These are phyloP conservation scores for Sideroxylon spinosum DNA, from an alignment of 179 eudicot species.

Conservation along the genomic window DNA sequence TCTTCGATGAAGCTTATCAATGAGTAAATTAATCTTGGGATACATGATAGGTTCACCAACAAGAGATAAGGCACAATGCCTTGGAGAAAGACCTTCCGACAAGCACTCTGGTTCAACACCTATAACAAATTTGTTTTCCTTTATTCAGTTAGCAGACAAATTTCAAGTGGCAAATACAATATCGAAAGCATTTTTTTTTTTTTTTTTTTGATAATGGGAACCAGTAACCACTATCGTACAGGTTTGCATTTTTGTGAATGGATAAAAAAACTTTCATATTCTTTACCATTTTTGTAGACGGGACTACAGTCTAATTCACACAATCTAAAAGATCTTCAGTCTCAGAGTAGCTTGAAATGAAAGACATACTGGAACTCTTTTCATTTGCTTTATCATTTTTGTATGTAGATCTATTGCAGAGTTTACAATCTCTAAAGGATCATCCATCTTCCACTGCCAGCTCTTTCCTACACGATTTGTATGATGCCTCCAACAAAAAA, in stretches of 20 bases:
- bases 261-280: background rate
- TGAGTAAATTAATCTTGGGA: conserved; percentile 81
- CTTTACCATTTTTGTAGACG: background rate
- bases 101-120: conserved; percentile 79
- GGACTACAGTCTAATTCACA: background rate
- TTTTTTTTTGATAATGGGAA: no score
- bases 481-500: conserved; percentile 99
- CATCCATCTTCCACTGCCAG: conserved; percentile 99
- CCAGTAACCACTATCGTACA: no score
- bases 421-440: conserved; percentile 79
- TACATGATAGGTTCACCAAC: conserved; percentile 99
- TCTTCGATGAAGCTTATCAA: conserved; percentile 86
- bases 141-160: conserved; percentile 4
- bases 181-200: no score
- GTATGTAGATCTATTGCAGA: conserved; percentile 85
- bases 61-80: conserved; percentile 98
- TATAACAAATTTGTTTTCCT: conserved; percentile 22
- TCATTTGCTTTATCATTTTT: conserved; percentile 98
- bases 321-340: background rate
- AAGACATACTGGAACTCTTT: conserved; percentile 84
- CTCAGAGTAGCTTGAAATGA: background rate
- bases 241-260: no score
- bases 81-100: conserved; percentile 86
- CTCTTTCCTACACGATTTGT: conserved; percentile 95
- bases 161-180: no score